phyloP scores from a whole-genome alignment of 2,329 filamentous ascomycete species.

The Aspergillus sp. region DNA sequence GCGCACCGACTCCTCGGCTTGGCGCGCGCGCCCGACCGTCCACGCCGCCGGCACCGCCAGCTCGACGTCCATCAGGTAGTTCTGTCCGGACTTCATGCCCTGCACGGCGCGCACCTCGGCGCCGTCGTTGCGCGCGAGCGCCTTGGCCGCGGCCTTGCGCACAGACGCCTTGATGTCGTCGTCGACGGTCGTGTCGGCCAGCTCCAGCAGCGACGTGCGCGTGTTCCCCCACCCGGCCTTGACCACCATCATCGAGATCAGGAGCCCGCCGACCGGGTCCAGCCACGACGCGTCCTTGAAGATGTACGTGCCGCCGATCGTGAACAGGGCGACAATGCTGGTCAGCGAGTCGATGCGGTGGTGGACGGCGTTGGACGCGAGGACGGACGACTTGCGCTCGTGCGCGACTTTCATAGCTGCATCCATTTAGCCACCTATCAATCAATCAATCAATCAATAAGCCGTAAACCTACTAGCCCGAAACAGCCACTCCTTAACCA shows the following conservation, averaged over 20 bases:
- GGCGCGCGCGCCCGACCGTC: slow-evolving; percentile 61
- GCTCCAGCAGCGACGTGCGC: slow-evolving; percentile 67
- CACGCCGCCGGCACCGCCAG: slow-evolving; percentile 67
- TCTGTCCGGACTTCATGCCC: slow-evolving; percentile 91
- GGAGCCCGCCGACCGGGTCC: slow-evolving; percentile 82
- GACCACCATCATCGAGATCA: slow-evolving; percentile 90
- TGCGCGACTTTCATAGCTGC: slow-evolving; percentile 88
- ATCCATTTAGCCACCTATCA: neutral
- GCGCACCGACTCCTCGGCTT: slow-evolving; percentile 64
- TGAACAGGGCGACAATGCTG: slow-evolving; percentile 81
- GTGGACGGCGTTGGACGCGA: slow-evolving; percentile 92
- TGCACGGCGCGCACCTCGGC: slow-evolving; percentile 69
- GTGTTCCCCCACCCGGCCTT: slow-evolving; percentile 85
- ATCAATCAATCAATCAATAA: neutral
- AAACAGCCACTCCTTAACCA: slow-evolving; percentile 95
- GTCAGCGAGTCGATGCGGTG: slow-evolving; percentile 94
- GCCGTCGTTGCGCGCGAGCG: slow-evolving; percentile 48
- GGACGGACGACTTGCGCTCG: slow-evolving; percentile 88
- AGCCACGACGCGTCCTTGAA: slow-evolving; percentile 81
- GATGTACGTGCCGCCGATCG: slow-evolving; percentile 82
- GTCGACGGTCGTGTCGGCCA: slow-evolving; percentile 86
- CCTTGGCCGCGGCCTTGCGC: slow-evolving; percentile 53
- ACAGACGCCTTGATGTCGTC: slow-evolving; percentile 69
- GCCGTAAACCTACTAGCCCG: slow-evolving; percentile 72
- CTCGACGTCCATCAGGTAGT: slow-evolving; percentile 87